phyloP scores from a whole-genome alignment of 306 rosid species.

The Quercus glauca region DNA sequence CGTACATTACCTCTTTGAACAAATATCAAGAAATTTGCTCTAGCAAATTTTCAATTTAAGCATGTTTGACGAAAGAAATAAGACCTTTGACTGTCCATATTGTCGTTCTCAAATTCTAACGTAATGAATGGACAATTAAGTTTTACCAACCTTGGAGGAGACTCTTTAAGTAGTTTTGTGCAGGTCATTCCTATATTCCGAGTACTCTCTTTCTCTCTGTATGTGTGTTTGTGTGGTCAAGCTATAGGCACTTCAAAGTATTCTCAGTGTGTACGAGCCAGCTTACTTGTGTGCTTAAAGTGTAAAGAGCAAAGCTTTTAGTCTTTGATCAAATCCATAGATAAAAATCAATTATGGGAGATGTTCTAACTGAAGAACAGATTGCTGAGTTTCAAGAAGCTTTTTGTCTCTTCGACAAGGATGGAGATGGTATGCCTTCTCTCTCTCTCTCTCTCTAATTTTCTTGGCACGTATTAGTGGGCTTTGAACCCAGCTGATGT shows the following conservation, averaged over 20 bases:
- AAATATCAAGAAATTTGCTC: neutral
- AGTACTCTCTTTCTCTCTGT: neutral
- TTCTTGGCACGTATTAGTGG: too few relatives aligned
- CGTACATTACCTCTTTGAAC: neutral
- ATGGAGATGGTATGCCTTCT: slow-evolving; percentile 56
- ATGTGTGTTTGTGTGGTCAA: neutral
- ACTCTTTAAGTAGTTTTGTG: neutral
- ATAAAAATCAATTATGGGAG: slow-evolving; percentile 15
- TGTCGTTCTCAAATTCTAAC: neutral
- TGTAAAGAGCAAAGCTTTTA: neutral
- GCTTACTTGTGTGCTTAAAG: neutral
- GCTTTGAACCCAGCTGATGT: too few relatives aligned
- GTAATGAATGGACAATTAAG: neutral
- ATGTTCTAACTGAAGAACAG: slow-evolving; percentile 41
- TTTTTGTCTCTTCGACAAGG: slow-evolving; percentile 57
- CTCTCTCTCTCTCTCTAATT: too few relatives aligned
- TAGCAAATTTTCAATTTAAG: neutral
- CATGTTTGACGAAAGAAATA: neutral
- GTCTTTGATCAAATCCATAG: neutral
- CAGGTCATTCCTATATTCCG: neutral
- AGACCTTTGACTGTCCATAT: neutral
- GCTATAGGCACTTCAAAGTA: neutral
- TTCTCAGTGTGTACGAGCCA: neutral
- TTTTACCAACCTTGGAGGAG: neutral
- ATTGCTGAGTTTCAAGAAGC: slow-evolving; percentile 61